Conservation (phyloP, 306 rosid genomes). For the Carpinus fangiana region DNA sequence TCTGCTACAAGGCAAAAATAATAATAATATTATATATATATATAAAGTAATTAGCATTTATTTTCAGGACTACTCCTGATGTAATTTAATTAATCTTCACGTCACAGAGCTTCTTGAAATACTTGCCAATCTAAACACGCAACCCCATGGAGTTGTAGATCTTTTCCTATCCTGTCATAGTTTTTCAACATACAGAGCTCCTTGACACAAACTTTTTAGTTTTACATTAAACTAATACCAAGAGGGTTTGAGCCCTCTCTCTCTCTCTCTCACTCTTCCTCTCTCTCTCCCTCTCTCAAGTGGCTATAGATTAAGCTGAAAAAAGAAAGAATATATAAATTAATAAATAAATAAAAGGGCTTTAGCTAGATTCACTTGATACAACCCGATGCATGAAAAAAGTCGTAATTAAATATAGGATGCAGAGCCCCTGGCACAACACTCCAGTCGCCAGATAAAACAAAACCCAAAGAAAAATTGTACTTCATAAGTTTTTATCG, state of each 20-base stretch:
- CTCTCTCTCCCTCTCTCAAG: not conserved
- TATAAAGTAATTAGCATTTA: not conserved
- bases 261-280: not conserved
- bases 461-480: not conserved
- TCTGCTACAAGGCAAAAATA: not conserved
- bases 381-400: slow-evolving; percentile 28
- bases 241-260: not conserved
- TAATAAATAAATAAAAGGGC: not conserved
- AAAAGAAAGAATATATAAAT: not conserved
- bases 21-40: not conserved
- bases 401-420: slow-evolving; percentile 21
- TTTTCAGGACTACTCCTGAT: not conserved
- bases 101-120: slow-evolving; percentile 3
- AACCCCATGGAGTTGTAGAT: not conserved
- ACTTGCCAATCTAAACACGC: not conserved
- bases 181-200: slow-evolving; percentile 10
- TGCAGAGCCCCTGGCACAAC: slow-evolving; percentile 38
- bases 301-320: not conserved
- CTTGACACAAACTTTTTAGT: not conserved
- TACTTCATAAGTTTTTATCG: too few relatives aligned
- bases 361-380: slow-evolving; percentile 35
- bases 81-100: not conserved
- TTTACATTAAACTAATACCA: not conserved
- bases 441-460: not conserved
- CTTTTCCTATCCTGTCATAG: not conserved